Evolutionary conservation across 108 stramenopile species (phyloP).

Genomic region (Nitzschia sp.): DNA sequence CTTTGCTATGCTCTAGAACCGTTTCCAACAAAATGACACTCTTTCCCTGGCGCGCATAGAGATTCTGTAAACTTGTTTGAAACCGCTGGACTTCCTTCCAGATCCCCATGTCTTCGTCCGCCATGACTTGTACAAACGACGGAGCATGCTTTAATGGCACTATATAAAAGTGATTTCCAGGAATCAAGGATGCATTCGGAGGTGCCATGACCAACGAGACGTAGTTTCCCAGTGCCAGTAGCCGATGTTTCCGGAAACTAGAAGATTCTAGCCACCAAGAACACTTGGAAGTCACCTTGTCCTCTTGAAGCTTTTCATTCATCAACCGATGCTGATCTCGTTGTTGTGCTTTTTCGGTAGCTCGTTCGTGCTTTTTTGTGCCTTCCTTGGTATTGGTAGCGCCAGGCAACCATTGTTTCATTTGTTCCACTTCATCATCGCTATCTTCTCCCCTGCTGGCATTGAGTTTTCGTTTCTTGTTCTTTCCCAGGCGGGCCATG

Average conservation of each 20-base stretch:
- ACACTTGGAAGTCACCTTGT: conserved; percentile 55
- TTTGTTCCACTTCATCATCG: conserved; percentile 33
- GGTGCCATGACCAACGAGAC: conserved; percentile 73
- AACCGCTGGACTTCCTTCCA: conserved; percentile 72
- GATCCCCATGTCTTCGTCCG: conserved; percentile 52
- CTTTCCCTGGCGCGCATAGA: conserved; percentile 57
- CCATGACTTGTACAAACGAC: conserved; percentile 51
- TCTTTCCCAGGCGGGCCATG: conserved; percentile 51
- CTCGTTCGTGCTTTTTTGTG: conserved; percentile 4
- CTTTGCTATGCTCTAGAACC: conserved; percentile 46
- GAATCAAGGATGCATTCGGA: conserved; percentile 41
- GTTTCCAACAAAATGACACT: conserved; percentile 70
- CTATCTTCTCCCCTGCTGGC: conserved; percentile 11
- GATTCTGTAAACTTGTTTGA: conserved; percentile 51
- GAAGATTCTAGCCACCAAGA: conserved; percentile 83
- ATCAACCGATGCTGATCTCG: conserved; percentile 42
- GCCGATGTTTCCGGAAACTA: conserved; percentile 57
- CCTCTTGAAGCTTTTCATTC: conserved; percentile 47
- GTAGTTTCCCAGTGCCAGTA: conserved; percentile 69
- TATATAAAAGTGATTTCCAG: conserved; percentile 54
- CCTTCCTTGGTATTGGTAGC: conserved; percentile 9
- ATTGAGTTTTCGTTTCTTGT: conserved; percentile 14
- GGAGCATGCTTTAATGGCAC: conserved; percentile 63
- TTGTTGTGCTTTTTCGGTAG: conserved; percentile 22
- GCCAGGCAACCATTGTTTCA: conserved; percentile 26